Percentiles rank a stretch among this genome's conserved stretches.
Conservation (phyloP, 2,329 filamentous ascomycete genomes). For the Colletotrichum australisinense region DNA sequence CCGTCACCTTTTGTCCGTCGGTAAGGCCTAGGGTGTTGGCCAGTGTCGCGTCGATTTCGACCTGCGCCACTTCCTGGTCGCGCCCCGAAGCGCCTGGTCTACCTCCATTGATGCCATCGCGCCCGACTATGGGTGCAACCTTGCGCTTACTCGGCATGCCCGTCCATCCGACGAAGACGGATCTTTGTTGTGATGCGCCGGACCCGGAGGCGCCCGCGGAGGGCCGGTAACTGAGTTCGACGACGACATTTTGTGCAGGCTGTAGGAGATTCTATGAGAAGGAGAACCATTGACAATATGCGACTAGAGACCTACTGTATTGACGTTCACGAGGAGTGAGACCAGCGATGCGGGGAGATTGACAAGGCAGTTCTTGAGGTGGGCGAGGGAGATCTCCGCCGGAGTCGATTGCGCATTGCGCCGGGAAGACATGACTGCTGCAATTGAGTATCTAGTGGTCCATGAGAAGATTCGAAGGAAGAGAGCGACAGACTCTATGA, state of each 20-base stretch:
- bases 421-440: conserved; percentile 56
- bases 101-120: conserved; percentile 75
- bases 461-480: conserved; percentile 1
- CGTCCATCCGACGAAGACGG: conserved; percentile 94
- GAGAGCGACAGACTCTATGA: conserved; percentile 10
- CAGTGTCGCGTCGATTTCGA: conserved; percentile 91
- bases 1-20: conserved; percentile 83
- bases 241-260: conserved; percentile 95
- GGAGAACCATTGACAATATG: not conserved
- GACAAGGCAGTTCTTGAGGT: conserved; percentile 93
- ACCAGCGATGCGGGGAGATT: conserved; percentile 90
- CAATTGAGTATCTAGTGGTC: conserved; percentile 9
- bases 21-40: conserved; percentile 80
- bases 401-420: conserved; percentile 73
- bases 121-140: conserved; percentile 76
- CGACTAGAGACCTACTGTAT: conserved; percentile 74
- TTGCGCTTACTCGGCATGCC: conserved; percentile 95
- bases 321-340: conserved; percentile 86
- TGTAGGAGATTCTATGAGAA: conserved; percentile 46
- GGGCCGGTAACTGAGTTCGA: conserved; percentile 84
- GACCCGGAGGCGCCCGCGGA: conserved; percentile 57
- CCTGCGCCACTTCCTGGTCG: conserved; percentile 80
- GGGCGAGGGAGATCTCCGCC: conserved; percentile 86
- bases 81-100: conserved; percentile 66
- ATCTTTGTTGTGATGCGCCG: conserved; percentile 66